Conservation (phyloP, 1,139 yeast genomes). For the Pichia sp. region DNA sequence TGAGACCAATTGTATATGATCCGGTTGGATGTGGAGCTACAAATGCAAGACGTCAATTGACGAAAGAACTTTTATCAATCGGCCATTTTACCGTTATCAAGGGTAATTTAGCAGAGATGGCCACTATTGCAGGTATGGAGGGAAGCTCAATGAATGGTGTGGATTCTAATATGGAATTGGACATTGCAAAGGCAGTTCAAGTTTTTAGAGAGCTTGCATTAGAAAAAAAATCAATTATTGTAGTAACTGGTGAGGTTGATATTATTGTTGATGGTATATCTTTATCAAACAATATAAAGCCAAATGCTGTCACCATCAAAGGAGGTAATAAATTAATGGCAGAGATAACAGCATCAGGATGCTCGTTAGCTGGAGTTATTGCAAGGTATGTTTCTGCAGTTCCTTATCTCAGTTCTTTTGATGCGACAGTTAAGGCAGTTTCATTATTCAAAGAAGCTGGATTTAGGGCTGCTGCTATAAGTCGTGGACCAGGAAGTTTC, state of each 20-base stretch:
- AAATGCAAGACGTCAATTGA: conserved; percentile 43
- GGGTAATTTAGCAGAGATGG: conserved; percentile 83
- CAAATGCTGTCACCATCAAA: conserved; percentile 30
- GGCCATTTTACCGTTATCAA: conserved; percentile 70
- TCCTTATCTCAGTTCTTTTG: conserved; percentile 34
- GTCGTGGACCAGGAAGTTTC: conserved; percentile 26
- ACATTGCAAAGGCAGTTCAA: conserved; percentile 24
- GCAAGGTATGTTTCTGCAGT: conserved; percentile 52
- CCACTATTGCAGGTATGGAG: conserved; percentile 37
- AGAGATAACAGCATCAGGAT: conserved; percentile 81
- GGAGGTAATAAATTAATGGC: conserved; percentile 73
- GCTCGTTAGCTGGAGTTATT: conserved; percentile 72
- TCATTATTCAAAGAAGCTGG: conserved; percentile 63
- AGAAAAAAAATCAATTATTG: conserved; percentile 57
- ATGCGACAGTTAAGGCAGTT: conserved; percentile 56
- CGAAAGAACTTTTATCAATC: conserved; percentile 43
- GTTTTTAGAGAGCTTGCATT: conserved; percentile 50
- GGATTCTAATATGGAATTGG: conserved; percentile 43
- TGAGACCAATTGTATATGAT: conserved; percentile 68
- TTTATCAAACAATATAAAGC: conserved; percentile 18
- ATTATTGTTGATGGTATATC: conserved; percentile 39
- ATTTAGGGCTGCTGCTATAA: conserved; percentile 37
- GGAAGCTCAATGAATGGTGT: conserved; percentile 73
- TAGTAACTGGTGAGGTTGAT: conserved; percentile 58
- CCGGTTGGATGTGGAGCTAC: conserved; percentile 95